Conservation (phyloP, 2,329 filamentous ascomycete species). For the Aspergillus carbonarius region DNA sequence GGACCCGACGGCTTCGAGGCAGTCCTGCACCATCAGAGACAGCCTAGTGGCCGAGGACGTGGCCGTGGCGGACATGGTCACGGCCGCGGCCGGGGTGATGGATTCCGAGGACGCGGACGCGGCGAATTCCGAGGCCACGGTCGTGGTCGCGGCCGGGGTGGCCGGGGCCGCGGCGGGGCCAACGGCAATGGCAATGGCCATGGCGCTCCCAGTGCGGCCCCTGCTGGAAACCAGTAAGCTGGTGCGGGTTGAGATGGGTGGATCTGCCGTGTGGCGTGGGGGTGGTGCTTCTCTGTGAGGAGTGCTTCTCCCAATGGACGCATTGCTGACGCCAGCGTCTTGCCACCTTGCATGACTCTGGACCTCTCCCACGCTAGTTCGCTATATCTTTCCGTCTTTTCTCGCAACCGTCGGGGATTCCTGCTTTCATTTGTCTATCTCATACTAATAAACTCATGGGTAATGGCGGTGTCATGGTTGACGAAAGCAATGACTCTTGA, state of each 20-base stretch:
- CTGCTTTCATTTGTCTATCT: conserved; percentile 14
- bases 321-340: background rate
- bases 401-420: background rate
- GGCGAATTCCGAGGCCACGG: conserved; percentile 37
- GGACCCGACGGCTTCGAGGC: conserved; percentile 36
- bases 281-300: background rate
- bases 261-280: conserved; percentile 1
- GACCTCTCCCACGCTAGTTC: conserved; percentile 6
- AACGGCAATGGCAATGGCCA: conserved; percentile 24
- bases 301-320: background rate
- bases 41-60: conserved; percentile 37
- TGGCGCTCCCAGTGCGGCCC: conserved; percentile 13
- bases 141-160: conserved; percentile 38
- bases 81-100: conserved; percentile 32
- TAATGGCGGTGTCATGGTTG: conserved; percentile 36
- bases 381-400: conserved; percentile 8
- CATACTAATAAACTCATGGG: conserved; percentile 22
- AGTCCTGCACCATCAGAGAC: conserved; percentile 35
- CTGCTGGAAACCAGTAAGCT: conserved; percentile 17
- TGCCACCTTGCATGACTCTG: conserved; percentile 1
- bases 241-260: background rate
- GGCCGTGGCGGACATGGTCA: conserved; percentile 37
- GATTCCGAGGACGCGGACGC: conserved; percentile 38
- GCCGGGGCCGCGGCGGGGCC: conserved; percentile 30
- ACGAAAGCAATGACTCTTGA: conserved; percentile 36